These are phyloP conservation scores for Solanum pinnatisectum DNA, from an alignment of 257 asterid species.

Conservation along the genomic window DNA sequence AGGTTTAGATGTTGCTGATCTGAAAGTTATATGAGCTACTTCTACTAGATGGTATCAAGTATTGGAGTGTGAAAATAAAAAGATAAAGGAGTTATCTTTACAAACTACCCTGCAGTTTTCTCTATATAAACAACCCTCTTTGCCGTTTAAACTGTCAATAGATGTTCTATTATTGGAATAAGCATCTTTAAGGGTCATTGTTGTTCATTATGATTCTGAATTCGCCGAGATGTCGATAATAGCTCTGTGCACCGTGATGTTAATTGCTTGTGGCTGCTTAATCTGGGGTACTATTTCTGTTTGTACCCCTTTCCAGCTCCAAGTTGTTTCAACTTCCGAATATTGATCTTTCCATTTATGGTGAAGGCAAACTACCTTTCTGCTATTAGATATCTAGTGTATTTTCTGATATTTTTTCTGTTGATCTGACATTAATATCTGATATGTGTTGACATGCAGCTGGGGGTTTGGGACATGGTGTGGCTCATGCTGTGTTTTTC, in stretches of 20 bases:
- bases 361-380: not conserved
- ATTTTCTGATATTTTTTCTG: not conserved
- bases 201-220: not conserved
- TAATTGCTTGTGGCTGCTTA: not conserved
- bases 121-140: not conserved
- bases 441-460: conserved; percentile 37
- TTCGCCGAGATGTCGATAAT: not conserved
- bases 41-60: not conserved
- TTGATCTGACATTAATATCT: not conserved
- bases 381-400: not conserved
- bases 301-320: not conserved
- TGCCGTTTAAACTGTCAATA: not conserved
- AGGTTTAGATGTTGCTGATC: not conserved
- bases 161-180: not conserved
- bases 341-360: not conserved
- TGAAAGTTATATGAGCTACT: not conserved
- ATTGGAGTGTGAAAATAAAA: not conserved
- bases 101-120: not conserved
- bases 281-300: not conserved
- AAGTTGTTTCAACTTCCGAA: not conserved
- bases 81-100: not conserved
- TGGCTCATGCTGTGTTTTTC: conserved; percentile 96
- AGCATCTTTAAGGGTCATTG: not conserved
- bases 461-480: conserved; percentile 98
- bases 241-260: not conserved